Percentiles rank a stretch among this genome's conserved stretches.
Conservation (phyloP, 1,139 yeast species). For the Pichia sorboxylosa region DNA sequence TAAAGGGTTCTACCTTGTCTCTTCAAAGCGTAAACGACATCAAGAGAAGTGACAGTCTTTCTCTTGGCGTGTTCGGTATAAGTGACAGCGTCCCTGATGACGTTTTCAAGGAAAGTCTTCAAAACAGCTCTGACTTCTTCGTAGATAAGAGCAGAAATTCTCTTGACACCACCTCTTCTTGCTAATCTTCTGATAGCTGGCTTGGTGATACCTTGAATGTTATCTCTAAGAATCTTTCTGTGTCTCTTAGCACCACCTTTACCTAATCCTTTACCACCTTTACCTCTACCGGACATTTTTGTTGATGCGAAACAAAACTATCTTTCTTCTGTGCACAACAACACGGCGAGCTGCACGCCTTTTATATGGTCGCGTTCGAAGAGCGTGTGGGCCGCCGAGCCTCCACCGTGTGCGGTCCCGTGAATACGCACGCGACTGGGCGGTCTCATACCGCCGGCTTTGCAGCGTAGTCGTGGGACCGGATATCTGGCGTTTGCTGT, state of each 20-base stretch:
- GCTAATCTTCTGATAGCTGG: conserved; percentile 99
- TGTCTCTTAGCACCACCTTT: conserved; percentile 99
- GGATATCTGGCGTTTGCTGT: background rate
- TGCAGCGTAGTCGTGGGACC: too few species aligned
- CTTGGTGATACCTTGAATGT: conserved; percentile 99
- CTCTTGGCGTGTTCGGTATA: conserved; percentile 99
- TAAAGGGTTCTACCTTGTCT: conserved; percentile 99
- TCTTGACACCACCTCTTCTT: conserved; percentile 99
- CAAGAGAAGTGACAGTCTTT: conserved; percentile 98
- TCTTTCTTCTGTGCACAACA: too few species aligned
- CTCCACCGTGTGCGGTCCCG: too few species aligned
- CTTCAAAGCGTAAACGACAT: conserved; percentile 98
- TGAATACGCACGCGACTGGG: too few species aligned
- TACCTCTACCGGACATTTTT: conserved; percentile 96
- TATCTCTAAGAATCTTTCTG: conserved; percentile 98
- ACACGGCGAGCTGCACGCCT: too few species aligned
- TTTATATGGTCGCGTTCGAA: too few species aligned
- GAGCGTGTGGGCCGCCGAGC: too few species aligned
- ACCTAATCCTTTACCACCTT: conserved; percentile 99
- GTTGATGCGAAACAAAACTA: too few species aligned
- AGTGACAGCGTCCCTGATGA: conserved; percentile 97
- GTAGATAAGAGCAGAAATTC: conserved; percentile 96
- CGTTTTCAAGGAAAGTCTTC: conserved; percentile 91
- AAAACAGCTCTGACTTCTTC: conserved; percentile 98
- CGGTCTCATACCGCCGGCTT: too few species aligned